Base-by-base conservation (phyloP, 2,329 filamentous ascomycete genomes). In the Neospermospora avenae region DNA sequence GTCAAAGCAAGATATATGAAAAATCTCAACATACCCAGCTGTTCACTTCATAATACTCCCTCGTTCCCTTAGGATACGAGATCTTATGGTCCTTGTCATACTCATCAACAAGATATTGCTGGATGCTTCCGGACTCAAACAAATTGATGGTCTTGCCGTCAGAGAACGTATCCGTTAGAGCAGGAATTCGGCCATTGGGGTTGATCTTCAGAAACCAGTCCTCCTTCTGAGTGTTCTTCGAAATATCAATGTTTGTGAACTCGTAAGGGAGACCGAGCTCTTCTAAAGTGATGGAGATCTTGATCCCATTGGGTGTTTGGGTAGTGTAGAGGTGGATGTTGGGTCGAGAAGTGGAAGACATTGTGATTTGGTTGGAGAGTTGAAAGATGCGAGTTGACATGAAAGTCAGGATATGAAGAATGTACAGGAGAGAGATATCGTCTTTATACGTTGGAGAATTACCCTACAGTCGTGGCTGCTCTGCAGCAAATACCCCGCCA, bases 191-290 rank as follows among this genome's bases (percentile, higher is more conserved):
- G 65, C 92, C 92, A 74, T 96, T 96, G 65, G 92, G 92, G 76
- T 96, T 96, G 77, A 96, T 96, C 55, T 87, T 86, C 28, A 96
- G 82, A 76, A 93, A 97, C 91, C 90, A 96, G 16, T 84, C 84
- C 74, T 93, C 84, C 69, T 95, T 96, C 70, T 51, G 48, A 16
- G 48, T 82, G 73, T 91, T 89, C 64, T 89, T 89, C 64, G 74
- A 77, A 61, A 96, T 82, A n/a, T 89, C 81, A 69, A 96, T 86
- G 45, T 82, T 79, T 55, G 87, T 82, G 45, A 86, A 83, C 76
- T 91, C 86, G 78, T 96, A 96, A n/a, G 88, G 84, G 42, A 96
- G 77, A 67, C 87, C 88, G 4, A 96, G 81, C 77, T 96, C 92
- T 76, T 96, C 91, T 16, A 97, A 78, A 10, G 90, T 82, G 66